These are phyloP conservation scores for Penicillium roqueforti DNA, from an alignment of 495 filamentous ascomycete species.

Conservation along the genomic window DNA sequence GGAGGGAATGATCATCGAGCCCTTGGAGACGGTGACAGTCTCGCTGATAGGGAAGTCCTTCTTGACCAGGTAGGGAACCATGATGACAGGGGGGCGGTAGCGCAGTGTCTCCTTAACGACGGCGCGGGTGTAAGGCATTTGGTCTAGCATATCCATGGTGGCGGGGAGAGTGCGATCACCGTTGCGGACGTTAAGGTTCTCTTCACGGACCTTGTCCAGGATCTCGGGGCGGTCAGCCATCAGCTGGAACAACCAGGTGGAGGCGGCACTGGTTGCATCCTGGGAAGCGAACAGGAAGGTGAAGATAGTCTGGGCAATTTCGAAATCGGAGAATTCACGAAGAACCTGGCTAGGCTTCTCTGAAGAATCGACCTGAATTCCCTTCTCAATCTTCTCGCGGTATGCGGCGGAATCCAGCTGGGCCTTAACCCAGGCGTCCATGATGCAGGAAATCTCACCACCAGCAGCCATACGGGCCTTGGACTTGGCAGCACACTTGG, in stretches of 20 bases:
- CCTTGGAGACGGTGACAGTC: conserved; percentile 84
- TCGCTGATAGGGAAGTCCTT: conserved; percentile 90
- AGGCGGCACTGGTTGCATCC: conserved; percentile 90
- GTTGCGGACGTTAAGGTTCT: conserved; percentile 74
- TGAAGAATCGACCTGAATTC: conserved; percentile 57
- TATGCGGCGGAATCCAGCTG: conserved; percentile 81
- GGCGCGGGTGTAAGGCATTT: conserved; percentile 85
- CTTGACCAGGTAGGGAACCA: conserved; percentile 96
- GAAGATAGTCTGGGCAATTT: conserved; percentile 93
- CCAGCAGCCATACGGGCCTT: conserved; percentile 90
- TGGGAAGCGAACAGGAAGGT: conserved; percentile 98
- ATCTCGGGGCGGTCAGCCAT: conserved; percentile 92
- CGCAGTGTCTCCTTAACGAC: conserved; percentile 91
- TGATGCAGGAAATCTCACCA: conserved; percentile 81
- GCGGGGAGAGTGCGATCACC: conserved; percentile 69
- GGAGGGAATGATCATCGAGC: conserved; percentile 90
- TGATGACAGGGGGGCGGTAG: conserved; percentile 94
- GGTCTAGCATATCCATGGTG: conserved; percentile 79
- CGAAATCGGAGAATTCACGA: conserved; percentile 83
- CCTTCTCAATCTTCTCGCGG: conserved; percentile 66
- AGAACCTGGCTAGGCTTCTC: conserved; percentile 80
- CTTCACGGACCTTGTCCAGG: conserved; percentile 84
- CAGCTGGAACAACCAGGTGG: conserved; percentile 92
- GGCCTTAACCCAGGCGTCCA: conserved; percentile 87
- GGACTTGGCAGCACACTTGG: conserved; percentile 87